Evolutionary conservation across 768 basidiomycete genomes (phyloP).

Genomic region (Butyriboletus loyo): DNA sequence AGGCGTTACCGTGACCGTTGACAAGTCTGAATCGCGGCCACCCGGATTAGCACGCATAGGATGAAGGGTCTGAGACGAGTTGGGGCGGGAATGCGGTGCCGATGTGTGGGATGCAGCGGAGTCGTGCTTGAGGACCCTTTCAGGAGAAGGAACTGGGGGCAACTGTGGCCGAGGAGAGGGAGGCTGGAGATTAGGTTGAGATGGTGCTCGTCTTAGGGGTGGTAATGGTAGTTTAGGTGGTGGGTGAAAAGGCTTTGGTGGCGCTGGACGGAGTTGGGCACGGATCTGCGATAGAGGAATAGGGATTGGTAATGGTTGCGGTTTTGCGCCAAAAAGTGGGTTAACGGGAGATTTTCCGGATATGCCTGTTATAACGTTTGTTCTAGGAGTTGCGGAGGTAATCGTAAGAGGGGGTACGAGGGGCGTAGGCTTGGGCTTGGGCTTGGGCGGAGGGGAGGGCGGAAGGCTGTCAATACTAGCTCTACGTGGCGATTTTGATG

Average conservation of each 20-base stretch:
- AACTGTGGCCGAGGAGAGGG: constrained; percentile 5
- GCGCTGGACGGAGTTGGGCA: constrained; percentile 28
- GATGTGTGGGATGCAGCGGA: neutral
- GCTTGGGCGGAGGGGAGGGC: constrained; percentile 22
- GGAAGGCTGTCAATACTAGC: constrained; percentile 16
- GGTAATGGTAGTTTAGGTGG: constrained; percentile 24
- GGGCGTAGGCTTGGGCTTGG: constrained; percentile 16
- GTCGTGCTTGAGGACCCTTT: neutral
- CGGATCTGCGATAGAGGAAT: constrained; percentile 28
- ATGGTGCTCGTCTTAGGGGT: constrained; percentile 15
- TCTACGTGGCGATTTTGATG: constrained; percentile 5
- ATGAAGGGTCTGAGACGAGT: constrained; percentile 21
- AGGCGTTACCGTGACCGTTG: constrained; percentile 42
- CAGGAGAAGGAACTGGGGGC: constrained; percentile 9
- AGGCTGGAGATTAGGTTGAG: constrained; percentile 14
- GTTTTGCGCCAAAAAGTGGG: constrained; percentile 21
- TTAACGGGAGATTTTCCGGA: constrained; percentile 25
- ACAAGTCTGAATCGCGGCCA: constrained; percentile 35
- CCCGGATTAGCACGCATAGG: constrained; percentile 11
- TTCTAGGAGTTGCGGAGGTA: constrained; percentile 16
- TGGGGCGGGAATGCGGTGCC: constrained; percentile 8
- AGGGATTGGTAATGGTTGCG: constrained; percentile 26
- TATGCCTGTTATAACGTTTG: constrained; percentile 18
- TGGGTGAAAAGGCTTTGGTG: constrained; percentile 19
- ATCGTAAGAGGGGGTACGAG: constrained; percentile 3